These are phyloP conservation scores for Rhizodiscina lignyota DNA, from an alignment of 495 filamentous ascomycete genomes.

Conservation along the genomic window DNA sequence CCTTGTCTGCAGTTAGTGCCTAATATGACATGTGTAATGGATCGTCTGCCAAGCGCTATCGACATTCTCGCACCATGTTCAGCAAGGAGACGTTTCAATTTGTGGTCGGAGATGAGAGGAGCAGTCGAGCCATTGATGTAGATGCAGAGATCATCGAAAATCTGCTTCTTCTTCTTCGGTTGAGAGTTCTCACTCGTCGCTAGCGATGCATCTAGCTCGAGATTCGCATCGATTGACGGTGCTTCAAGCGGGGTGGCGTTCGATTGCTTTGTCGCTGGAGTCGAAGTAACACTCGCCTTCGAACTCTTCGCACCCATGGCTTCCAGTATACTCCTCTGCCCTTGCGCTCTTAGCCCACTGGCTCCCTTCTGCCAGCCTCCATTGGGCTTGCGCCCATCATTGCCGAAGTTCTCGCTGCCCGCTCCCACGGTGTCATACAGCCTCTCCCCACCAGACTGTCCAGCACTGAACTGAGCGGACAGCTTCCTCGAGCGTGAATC, in stretches of 20 bases:
- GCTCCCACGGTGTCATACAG: conserved; percentile 42
- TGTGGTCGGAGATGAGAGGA: conserved; percentile 70
- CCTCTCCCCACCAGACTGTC: conserved; percentile 27
- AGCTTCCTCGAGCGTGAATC: conserved; percentile 50
- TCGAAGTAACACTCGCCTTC: conserved; percentile 2
- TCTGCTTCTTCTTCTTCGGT: too few species aligned
- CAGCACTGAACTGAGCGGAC: conserved; percentile 53
- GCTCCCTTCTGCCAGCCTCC: conserved; percentile 26
- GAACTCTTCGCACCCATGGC: conserved; percentile 2
- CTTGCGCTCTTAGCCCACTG: conserved; percentile 25
- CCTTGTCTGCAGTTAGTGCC: conserved; percentile 34
- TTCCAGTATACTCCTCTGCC: conserved; percentile 23
- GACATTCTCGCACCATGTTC: conserved; percentile 55
- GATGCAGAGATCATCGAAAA: conserved; percentile 53
- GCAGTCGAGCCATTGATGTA: conserved; percentile 83
- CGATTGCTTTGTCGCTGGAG: conserved; percentile 8
- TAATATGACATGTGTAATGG: conserved; percentile 78
- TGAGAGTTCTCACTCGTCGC: conserved; percentile 1
- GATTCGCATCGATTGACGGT: conserved; percentile 3
- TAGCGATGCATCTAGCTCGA: background rate
- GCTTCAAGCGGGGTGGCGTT: conserved; percentile 7
- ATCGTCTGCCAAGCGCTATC: conserved; percentile 47
- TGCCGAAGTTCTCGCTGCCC: conserved; percentile 22
- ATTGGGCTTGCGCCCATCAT: conserved; percentile 25
- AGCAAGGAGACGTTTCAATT: conserved; percentile 61